Evolutionary conservation across 1,284 basidiomycete species (phyloP).

Genomic region (Fomitopsis palustris): DNA sequence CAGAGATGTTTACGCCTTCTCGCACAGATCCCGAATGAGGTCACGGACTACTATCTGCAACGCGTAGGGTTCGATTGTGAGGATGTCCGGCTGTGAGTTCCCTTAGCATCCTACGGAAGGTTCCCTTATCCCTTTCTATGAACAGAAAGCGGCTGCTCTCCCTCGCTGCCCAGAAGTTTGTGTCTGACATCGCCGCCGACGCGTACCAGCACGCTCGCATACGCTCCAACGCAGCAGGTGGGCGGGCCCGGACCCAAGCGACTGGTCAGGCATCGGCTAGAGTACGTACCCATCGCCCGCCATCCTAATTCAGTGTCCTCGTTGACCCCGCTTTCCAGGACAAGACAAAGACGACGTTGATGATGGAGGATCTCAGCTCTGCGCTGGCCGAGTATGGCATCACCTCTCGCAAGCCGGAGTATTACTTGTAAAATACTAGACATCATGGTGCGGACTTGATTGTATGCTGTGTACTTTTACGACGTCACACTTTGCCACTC

Average conservation of each 20-base stretch:
- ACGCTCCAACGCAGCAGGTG: constrained; percentile 75
- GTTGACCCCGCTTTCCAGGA: constrained; percentile 47
- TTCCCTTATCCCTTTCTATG: neutral
- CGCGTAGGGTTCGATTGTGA: constrained; percentile 95
- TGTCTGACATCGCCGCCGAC: constrained; percentile 95
- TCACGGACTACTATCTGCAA: constrained; percentile 97
- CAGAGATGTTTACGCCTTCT: constrained; percentile 8
- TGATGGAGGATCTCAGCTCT: constrained; percentile 94
- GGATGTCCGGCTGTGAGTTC: constrained; percentile 82
- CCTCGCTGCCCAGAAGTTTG: constrained; percentile 96
- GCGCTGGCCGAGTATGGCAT: constrained; percentile 96
- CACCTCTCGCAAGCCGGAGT: constrained; percentile 90
- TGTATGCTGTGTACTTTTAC: constrained; percentile 6
- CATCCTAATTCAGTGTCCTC: neutral
- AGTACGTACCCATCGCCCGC: constrained; percentile 35
- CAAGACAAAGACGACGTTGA: constrained; percentile 93
- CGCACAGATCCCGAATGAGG: constrained; percentile 91
- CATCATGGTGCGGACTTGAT: neutral
- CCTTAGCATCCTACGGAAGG: neutral
- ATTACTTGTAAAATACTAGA: constrained; percentile 66
- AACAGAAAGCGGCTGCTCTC: constrained; percentile 89
- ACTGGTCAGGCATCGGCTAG: constrained; percentile 57
- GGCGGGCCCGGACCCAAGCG: constrained; percentile 60
- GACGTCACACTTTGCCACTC: neutral
- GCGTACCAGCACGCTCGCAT: constrained; percentile 98